phyloP scores from a whole-genome alignment of 768 basidiomycete species.

The Boletus sp. region DNA sequence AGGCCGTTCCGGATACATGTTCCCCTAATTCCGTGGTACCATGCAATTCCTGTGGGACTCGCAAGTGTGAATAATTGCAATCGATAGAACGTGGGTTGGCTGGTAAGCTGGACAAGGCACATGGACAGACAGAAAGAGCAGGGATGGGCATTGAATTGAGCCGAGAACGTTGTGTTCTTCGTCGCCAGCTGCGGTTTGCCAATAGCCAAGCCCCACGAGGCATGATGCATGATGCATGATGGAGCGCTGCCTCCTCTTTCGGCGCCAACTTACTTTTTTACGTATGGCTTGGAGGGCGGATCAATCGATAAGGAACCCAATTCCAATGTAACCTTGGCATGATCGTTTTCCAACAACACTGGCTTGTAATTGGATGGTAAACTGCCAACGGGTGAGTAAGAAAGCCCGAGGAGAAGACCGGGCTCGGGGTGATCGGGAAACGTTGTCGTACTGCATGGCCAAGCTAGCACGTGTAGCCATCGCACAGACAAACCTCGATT shows the following conservation, averaged over 20 bases:
- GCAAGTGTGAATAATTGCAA: neutral
- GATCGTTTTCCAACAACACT: neutral
- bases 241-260: neutral
- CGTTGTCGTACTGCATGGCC: neutral
- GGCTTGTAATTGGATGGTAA: neutral
- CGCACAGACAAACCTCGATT: neutral
- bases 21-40: neutral
- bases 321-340: neutral
- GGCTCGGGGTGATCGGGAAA: neutral
- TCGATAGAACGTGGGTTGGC: neutral
- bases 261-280: neutral
- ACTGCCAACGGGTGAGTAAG: conserved; percentile 2
- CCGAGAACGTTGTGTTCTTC: conserved; percentile 12
- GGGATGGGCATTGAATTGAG: neutral
- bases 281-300: neutral
- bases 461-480: neutral
- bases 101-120: neutral
- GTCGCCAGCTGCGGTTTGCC: conserved; percentile 8
- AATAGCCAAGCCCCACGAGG: conserved; percentile 20
- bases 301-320: neutral
- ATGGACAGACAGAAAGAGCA: neutral
- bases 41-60: neutral
- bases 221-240: neutral
- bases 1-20: neutral
- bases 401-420: neutral